These are phyloP conservation scores for Xylaria telfairii DNA, from an alignment of 495 filamentous ascomycete genomes.

Conservation along the genomic window DNA sequence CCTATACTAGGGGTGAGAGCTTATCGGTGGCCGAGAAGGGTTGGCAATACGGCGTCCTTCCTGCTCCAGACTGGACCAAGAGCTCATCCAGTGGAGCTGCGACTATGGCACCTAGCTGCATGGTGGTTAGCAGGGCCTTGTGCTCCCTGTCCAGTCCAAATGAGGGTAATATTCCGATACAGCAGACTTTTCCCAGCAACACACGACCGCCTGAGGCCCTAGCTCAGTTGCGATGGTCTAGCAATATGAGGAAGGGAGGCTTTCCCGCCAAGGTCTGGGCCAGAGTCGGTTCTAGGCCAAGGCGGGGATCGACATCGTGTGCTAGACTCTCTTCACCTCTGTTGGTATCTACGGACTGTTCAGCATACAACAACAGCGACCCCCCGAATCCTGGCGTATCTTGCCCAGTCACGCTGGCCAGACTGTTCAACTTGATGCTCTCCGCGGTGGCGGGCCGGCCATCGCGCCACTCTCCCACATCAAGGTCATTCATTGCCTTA, in stretches of 20 bases:
- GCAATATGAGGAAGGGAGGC: neutral
- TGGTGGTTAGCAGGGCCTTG: constrained; percentile 1
- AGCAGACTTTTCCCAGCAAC: neutral
- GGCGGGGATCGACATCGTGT: neutral
- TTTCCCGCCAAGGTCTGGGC: constrained; percentile 16
- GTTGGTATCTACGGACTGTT: too few relatives aligned
- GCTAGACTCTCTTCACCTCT: too few relatives aligned
- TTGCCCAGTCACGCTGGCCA: neutral
- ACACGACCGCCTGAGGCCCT: neutral
- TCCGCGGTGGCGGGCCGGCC: neutral
- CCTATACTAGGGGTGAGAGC: neutral
- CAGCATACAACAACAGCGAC: neutral
- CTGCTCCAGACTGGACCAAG: constrained; percentile 8
- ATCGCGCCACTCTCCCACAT: neutral
- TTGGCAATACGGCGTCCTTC: constrained; percentile 20
- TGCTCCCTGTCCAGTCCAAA: constrained; percentile 9
- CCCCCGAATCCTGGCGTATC: neutral
- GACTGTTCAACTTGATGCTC: neutral
- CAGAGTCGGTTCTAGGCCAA: neutral
- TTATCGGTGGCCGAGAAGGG: constrained; percentile 18
- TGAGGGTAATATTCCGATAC: constrained; percentile 15
- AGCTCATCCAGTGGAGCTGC: neutral
- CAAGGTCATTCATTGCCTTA: neutral
- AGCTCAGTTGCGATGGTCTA: neutral
- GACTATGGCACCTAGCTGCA: neutral